Percentiles rank a stretch among this genome's conserved stretches.
Conservation (phyloP, 805 yeast genomes). For the Pichia nanzhaoensis region DNA sequence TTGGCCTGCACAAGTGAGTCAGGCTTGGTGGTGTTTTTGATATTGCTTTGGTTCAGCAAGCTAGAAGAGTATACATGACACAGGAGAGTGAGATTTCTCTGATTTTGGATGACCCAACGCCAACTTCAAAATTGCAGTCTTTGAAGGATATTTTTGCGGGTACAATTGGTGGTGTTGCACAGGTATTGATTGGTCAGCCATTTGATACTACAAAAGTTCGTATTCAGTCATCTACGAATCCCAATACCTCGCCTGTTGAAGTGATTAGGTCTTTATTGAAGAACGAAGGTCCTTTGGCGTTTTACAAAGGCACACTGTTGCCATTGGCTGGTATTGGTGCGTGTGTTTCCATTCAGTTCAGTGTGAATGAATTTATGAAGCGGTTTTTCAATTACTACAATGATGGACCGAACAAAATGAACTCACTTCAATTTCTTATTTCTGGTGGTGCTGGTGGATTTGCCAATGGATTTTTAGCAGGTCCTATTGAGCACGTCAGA, state of each 20-base stretch:
- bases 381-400: conserved; percentile 50
- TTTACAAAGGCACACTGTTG: conserved; percentile 90
- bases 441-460: conserved; percentile 92
- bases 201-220: conserved; percentile 94
- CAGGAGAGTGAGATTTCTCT: conserved; percentile 24
- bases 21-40: too few species aligned
- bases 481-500: conserved; percentile 94
- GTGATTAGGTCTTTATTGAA: conserved; percentile 64
- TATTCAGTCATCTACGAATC: conserved; percentile 77
- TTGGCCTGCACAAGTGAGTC: too few species aligned
- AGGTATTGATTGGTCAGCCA: conserved; percentile 93
- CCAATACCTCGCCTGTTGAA: conserved; percentile 57
- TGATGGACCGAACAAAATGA: conserved; percentile 37
- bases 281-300: conserved; percentile 80
- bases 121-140: conserved; percentile 36
- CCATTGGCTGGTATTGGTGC: conserved; percentile 97
- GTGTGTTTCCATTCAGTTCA: conserved; percentile 93
- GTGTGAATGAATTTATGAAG: conserved; percentile 92
- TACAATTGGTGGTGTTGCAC: conserved; percentile 92
- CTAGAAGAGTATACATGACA: conserved; percentile 18
- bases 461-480: conserved; percentile 80
- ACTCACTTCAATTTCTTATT: conserved; percentile 60
- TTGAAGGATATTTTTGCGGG: conserved; percentile 82
- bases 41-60: too few species aligned
- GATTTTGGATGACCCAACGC: conserved; percentile 21